Evolutionary conservation across 2,329 filamentous ascomycete genomes (phyloP).

Genomic region (Fusarium poae): DNA sequence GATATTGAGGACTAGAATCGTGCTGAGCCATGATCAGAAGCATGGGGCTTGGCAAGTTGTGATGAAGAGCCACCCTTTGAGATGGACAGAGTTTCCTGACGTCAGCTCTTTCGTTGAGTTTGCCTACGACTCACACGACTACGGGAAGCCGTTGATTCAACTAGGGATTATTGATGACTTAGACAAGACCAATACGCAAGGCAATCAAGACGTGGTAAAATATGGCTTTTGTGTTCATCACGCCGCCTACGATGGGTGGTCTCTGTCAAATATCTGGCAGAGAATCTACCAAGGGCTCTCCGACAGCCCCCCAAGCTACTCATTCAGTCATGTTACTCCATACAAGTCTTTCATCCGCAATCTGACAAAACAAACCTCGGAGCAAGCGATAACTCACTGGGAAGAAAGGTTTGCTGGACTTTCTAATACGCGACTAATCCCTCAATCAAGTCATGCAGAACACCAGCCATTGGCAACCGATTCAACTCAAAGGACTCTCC

Average conservation of each 20-base stretch:
- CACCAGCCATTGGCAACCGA: background rate
- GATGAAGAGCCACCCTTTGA: background rate
- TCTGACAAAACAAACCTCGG: background rate
- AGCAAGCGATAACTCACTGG: background rate
- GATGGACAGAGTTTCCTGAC: background rate
- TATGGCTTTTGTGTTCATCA: background rate
- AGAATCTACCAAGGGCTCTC: background rate
- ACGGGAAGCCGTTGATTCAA: background rate
- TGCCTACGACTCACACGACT: background rate
- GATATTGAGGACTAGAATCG: background rate
- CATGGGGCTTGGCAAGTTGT: background rate
- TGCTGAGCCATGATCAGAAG: background rate
- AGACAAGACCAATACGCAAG: background rate
- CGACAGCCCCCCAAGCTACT: background rate
- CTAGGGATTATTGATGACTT: background rate
- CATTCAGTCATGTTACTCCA: background rate
- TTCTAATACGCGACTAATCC: background rate
- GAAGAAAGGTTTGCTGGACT: background rate
- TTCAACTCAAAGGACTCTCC: background rate
- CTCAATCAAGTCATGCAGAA: background rate
- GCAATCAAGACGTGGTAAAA: background rate
- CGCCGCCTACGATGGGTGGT: background rate
- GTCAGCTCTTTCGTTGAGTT: background rate
- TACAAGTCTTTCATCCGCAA: background rate
- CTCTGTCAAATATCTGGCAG: slow-evolving; percentile 1